Percentiles rank a stretch among this genome's conserved stretches.
Evolutionary conservation across 2,329 filamentous ascomycete species (phyloP).

Genomic region (Fusarium sp.): DNA sequence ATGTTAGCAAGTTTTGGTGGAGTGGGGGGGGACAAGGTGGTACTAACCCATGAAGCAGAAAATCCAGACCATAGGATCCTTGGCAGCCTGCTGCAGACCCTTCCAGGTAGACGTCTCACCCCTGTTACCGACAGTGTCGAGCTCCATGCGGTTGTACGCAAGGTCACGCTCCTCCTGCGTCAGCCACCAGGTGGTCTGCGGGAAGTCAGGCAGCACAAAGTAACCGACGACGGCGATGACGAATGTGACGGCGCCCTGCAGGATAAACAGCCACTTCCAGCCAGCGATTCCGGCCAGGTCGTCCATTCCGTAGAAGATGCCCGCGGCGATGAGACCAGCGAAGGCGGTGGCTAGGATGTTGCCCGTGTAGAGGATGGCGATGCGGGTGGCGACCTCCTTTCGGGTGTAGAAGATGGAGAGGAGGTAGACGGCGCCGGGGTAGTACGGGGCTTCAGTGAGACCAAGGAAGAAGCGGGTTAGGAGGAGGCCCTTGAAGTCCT

Average conservation of each 20-base stretch:
- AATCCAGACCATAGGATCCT: constrained; percentile 62
- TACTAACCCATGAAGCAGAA: constrained; percentile 58
- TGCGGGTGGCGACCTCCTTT: constrained; percentile 58
- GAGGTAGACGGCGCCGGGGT: constrained; percentile 53
- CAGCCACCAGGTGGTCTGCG: constrained; percentile 57
- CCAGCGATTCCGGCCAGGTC: constrained; percentile 43
- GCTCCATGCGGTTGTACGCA: constrained; percentile 56
- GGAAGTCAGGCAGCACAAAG: constrained; percentile 52
- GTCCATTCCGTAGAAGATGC: constrained; percentile 53
- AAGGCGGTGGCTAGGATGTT: constrained; percentile 54
- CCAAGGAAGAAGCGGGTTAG: constrained; percentile 59
- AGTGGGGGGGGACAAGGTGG: not conserved
- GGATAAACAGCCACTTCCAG: constrained; percentile 69
- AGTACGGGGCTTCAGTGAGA: constrained; percentile 57
- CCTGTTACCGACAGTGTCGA: constrained; percentile 60
- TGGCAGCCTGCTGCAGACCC: constrained; percentile 58
- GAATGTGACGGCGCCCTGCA: constrained; percentile 66
- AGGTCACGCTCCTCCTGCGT: constrained; percentile 58
- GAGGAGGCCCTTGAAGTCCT: constrained; percentile 62
- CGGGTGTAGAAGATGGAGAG: constrained; percentile 68
- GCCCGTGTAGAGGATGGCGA: constrained; percentile 60
- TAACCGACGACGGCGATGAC: constrained; percentile 44
- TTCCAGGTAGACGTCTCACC: constrained; percentile 55
- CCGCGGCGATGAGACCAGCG: constrained; percentile 59
- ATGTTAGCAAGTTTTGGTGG: not conserved